Evolutionary conservation across 2,329 filamentous ascomycete genomes (phyloP).

Genomic region (Tolypocladium nubicola): DNA sequence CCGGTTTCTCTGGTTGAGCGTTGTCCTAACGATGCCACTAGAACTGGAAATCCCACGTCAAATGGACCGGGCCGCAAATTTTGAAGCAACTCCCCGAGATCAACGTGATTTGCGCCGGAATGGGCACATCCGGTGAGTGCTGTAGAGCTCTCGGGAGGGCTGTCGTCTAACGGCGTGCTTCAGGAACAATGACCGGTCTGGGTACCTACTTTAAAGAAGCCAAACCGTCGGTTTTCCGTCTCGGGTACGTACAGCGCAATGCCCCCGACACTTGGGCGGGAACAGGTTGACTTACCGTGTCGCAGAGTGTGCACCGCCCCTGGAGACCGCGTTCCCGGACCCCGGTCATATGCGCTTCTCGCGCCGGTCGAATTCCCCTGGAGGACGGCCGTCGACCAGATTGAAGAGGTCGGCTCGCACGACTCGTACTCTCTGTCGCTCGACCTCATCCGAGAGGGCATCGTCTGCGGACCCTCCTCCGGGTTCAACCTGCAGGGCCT

Average conservation of each 20-base stretch:
- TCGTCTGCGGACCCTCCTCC: conserved; percentile 51
- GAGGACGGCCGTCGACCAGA: conserved; percentile 40
- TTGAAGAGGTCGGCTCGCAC: conserved; percentile 44
- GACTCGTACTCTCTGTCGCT: conserved; percentile 44
- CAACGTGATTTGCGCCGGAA: conserved; percentile 42
- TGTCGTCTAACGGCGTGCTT: not conserved
- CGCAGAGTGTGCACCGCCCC: conserved; percentile 42
- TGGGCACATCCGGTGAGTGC: conserved; percentile 42
- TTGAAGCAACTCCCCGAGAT: conserved; percentile 44
- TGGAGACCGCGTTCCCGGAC: conserved; percentile 48
- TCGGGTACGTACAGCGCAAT: conserved; percentile 13
- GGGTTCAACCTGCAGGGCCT: conserved; percentile 46
- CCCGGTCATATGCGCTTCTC: conserved; percentile 39
- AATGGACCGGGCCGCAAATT: conserved; percentile 51
- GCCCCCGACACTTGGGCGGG: not conserved
- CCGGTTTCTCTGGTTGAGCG: too few relatives aligned
- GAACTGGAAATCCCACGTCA: conserved; percentile 44
- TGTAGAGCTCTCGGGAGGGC: not conserved
- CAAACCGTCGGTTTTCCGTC: conserved; percentile 35
- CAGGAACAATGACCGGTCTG: conserved; percentile 30
- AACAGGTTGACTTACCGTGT: not conserved
- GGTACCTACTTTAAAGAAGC: conserved; percentile 37
- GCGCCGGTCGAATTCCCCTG: conserved; percentile 46
- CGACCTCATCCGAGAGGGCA: conserved; percentile 42
- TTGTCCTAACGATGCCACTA: conserved; percentile 7